Evolutionary conservation across 176 grass and related monocot genomes (phyloP).

Genomic region (Bothriochloa decipiens): DNA sequence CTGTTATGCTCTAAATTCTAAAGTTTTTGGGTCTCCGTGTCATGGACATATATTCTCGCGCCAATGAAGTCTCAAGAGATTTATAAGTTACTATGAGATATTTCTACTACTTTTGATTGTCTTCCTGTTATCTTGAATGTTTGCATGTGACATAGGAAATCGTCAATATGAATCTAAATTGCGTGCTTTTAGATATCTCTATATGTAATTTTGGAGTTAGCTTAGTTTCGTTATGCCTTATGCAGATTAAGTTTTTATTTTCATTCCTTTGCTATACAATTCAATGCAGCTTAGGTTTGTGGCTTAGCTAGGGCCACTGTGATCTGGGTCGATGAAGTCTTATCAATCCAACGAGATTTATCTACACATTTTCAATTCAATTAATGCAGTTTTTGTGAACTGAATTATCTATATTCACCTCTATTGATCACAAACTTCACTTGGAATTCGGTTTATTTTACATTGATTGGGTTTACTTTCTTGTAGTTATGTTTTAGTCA

Average conservation of each 20-base stretch:
- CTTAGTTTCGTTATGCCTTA: rapidly evolving
- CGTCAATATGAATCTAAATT: neutral
- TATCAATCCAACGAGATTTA: neutral
- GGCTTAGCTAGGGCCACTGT: neutral
- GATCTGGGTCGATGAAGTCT: neutral
- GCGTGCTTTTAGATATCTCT: neutral
- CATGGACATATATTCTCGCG: constrained; percentile 36
- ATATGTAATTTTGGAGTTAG: neutral
- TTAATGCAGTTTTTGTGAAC: neutral
- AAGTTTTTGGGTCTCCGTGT: constrained; percentile 34
- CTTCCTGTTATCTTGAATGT: neutral
- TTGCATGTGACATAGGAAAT: neutral
- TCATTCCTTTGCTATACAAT: neutral
- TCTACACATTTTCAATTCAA: neutral
- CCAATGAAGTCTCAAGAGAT: constrained; percentile 30
- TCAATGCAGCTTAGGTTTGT: neutral
- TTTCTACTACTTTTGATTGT: neutral
- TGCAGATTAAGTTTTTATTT: neutral
- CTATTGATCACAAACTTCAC: neutral
- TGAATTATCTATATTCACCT: neutral
- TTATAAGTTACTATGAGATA: neutral
- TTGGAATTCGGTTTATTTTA: neutral
- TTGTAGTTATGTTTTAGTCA: neutral
- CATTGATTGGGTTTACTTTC: neutral
- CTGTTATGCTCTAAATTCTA: neutral